Conservation (phyloP, 441 rosid species). For the Adansonia madagascariensis region DNA sequence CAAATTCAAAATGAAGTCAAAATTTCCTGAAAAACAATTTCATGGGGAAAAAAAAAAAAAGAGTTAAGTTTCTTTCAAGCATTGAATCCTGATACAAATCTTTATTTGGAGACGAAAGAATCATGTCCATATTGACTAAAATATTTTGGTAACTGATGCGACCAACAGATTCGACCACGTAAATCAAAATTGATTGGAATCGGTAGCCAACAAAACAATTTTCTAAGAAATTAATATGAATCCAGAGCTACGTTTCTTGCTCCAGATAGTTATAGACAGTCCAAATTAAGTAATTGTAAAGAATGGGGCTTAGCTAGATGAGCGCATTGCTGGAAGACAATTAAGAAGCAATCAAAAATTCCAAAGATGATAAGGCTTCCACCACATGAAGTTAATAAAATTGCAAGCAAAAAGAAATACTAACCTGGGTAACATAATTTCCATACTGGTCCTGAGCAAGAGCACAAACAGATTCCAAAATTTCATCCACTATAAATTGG, state of each 20-base stretch:
- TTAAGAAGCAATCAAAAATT: neutral
- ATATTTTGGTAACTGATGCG: neutral
- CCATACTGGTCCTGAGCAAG: slow-evolving; percentile 96
- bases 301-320: neutral
- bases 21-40: neutral
- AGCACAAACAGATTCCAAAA: slow-evolving; percentile 64
- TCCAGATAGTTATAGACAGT: neutral
- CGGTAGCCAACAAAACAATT: neutral
- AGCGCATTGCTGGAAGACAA: neutral
- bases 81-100: neutral
- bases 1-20: neutral
- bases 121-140: neutral
- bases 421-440: slow-evolving; percentile 90
- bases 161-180: neutral
- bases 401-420: slow-evolving; percentile 23
- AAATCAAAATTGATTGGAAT: neutral
- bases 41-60: neutral
- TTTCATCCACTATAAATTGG: slow-evolving; percentile 77
- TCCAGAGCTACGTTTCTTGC: neutral
- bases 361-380: neutral
- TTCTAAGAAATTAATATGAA: neutral
- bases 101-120: slow-evolving; percentile 1
- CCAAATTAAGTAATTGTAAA: neutral
- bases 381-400: neutral
- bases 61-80: neutral